Evolutionary conservation across 768 basidiomycete genomes (phyloP), one percentile per base, ranked within the genome.

Genomic region (Infundibulicybe gibba): DNA sequence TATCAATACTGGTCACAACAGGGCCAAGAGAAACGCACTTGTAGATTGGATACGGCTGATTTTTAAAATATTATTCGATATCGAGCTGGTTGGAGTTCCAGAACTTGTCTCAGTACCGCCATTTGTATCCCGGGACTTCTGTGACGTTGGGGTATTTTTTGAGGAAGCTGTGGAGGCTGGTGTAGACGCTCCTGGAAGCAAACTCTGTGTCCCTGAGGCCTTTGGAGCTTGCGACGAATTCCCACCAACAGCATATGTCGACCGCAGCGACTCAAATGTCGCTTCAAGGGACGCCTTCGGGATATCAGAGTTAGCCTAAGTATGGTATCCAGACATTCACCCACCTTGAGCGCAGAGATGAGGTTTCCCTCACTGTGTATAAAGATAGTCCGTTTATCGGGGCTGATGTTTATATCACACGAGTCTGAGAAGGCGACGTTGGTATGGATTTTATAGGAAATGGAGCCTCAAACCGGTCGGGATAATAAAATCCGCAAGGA

Each of bases 301-400:
- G 19, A 2, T 9, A 3, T 10, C n/a, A 31, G 17, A 8, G 17
- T n/a, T 1, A 31, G 31, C n/a, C 15, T 5, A 10, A 1, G 17
- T 5, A 32, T 6, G 21, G 30, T 19, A 11, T n/a, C 25, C 39
- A 12, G 11, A 47, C 11, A n/a, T 10, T 44, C 31, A 40, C 63
- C 12, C 45, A 92, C 92, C 70, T 90, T 94, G 34, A 98, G 73
- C 0, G 84, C 81, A 2, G 78, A 66, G 0, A 98, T 74, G 14
- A 99, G 66, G 50, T 86, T 87, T 10, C 72, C 74, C 62, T 99
- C 95, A 61, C 85, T 85, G 55, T 97, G 93, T 10, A 99, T 58
- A 43, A 97, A 84, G 32, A 98, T 87, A 0, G 92, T 94, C n/a
- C 95, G 78, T 60, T 98, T 99, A 69, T 98, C 97, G 0, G 97